Evolutionary conservation across 257 asterid species (phyloP).

Genomic region (Solanum neorickii): DNA sequence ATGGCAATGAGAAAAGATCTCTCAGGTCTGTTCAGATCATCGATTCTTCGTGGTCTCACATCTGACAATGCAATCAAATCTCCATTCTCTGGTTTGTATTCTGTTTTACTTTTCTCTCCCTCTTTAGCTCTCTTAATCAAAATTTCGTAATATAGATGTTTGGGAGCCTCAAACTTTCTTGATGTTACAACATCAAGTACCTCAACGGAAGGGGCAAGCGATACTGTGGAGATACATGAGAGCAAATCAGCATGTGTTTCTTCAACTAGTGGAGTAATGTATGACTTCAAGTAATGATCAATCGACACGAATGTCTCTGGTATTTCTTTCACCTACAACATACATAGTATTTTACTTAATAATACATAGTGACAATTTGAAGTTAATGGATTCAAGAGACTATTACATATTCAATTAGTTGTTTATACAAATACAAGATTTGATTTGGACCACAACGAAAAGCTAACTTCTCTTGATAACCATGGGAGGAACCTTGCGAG

Average conservation of each 20-base stretch:
- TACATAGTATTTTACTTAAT: not conserved
- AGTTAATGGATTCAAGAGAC: too few species aligned
- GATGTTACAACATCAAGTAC: not conserved
- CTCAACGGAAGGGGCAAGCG: slow-evolving; percentile 10
- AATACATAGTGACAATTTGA: not conserved
- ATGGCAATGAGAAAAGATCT: slow-evolving; percentile 18
- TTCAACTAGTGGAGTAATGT: slow-evolving; percentile 29
- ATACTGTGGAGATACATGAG: slow-evolving; percentile 12
- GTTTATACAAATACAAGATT: too few species aligned
- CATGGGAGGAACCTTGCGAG: not conserved
- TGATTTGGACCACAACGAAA: not conserved
- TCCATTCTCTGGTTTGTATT: slow-evolving; percentile 24
- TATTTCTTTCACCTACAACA: slow-evolving; percentile 19
- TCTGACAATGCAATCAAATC: slow-evolving; percentile 28
- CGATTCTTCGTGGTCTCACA: slow-evolving; percentile 23
- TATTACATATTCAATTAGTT: too few species aligned
- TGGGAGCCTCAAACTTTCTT: not conserved
- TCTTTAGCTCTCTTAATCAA: not conserved
- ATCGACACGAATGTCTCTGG: slow-evolving; percentile 16
- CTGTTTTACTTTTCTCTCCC: not conserved
- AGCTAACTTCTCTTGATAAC: not conserved
- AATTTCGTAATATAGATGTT: slow-evolving; percentile 2
- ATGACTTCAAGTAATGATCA: slow-evolving; percentile 22
- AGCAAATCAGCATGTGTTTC: slow-evolving; percentile 46
- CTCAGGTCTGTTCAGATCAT: slow-evolving; percentile 18